phyloP scores from a whole-genome alignment of 2,329 filamentous ascomycete genomes.

The Pyrenochaeta sp. region DNA sequence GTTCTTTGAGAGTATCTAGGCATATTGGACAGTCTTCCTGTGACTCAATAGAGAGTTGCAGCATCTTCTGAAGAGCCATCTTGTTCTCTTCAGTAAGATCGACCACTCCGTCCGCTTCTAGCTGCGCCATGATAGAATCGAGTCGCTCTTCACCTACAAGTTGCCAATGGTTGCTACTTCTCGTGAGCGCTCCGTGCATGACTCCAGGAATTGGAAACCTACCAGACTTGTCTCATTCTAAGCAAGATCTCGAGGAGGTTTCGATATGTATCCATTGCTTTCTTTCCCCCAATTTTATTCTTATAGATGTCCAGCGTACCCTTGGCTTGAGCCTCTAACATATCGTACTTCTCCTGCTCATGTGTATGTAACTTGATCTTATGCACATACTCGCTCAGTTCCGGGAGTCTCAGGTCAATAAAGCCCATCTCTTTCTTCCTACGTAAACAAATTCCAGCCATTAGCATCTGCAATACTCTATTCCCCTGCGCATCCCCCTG shows the following conservation, averaged over 20 bases:
- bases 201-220: neutral
- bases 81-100: conserved; percentile 76
- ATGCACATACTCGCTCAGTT: conserved; percentile 80
- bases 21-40: conserved; percentile 87
- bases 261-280: conserved; percentile 65
- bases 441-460: conserved; percentile 81
- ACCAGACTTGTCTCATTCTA: conserved; percentile 81
- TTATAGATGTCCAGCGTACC: conserved; percentile 72
- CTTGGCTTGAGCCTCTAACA: conserved; percentile 74
- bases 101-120: conserved; percentile 74
- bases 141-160: conserved; percentile 76
- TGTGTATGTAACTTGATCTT: conserved; percentile 75
- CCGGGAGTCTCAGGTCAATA: conserved; percentile 79
- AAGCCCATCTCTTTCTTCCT: conserved; percentile 90
- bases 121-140: conserved; percentile 72
- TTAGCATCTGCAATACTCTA: conserved; percentile 75
- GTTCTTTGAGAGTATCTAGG: conserved; percentile 73
- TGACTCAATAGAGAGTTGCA: conserved; percentile 78
- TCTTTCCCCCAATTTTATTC: conserved; percentile 52
- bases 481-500: conserved; percentile 66
- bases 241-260: conserved; percentile 82
- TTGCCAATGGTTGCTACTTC: conserved; percentile 76
- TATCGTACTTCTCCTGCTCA: conserved; percentile 80
- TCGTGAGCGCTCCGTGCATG: neutral
- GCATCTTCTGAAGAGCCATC: conserved; percentile 74